phyloP scores from a whole-genome alignment of 148 eudicot genomes.

The Rhododendron vialii region DNA sequence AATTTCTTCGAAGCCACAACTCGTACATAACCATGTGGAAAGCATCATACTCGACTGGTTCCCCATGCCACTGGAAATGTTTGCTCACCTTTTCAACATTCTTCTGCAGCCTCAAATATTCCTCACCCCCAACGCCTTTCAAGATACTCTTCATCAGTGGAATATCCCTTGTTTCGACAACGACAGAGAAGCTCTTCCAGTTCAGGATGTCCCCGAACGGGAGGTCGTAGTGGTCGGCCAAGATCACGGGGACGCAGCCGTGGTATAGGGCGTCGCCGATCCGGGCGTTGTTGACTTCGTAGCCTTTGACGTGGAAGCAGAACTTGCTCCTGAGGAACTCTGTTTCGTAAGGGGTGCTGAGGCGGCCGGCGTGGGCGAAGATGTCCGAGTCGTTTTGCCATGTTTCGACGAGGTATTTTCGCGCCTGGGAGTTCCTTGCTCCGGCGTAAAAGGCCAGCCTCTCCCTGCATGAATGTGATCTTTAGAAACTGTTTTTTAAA shows the following conservation, averaged over 20 bases:
- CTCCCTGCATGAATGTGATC: conserved; percentile 35
- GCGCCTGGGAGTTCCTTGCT: conserved; percentile 53
- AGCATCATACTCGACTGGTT: conserved; percentile 47
- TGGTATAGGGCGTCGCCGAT: conserved; percentile 80
- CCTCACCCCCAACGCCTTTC: conserved; percentile 24
- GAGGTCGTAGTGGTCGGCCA: conserved; percentile 88
- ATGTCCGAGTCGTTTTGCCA: conserved; percentile 71
- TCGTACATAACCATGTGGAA: conserved; percentile 67
- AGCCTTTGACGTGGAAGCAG: conserved; percentile 87
- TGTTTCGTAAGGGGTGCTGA: conserved; percentile 64
- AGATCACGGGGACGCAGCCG: conserved; percentile 78
- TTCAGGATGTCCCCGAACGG: conserved; percentile 68
- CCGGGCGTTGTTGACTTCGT: conserved; percentile 87
- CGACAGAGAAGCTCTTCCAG: conserved; percentile 68
- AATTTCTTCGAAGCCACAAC: conserved; percentile 53
- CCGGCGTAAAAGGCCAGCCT: conserved; percentile 82
- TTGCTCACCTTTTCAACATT: conserved; percentile 44
- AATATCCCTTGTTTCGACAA: conserved; percentile 46
- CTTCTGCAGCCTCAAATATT: conserved; percentile 33
- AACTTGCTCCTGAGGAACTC: conserved; percentile 69
- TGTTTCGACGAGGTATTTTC: conserved; percentile 40
- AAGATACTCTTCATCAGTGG: conserved; percentile 66
- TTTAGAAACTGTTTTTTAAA: not conserved
- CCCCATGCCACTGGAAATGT: conserved; percentile 59
- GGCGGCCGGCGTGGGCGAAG: conserved; percentile 40